These are phyloP conservation scores for Penicillium soppii DNA, from an alignment of 495 filamentous ascomycete genomes.

Conservation along the genomic window DNA sequence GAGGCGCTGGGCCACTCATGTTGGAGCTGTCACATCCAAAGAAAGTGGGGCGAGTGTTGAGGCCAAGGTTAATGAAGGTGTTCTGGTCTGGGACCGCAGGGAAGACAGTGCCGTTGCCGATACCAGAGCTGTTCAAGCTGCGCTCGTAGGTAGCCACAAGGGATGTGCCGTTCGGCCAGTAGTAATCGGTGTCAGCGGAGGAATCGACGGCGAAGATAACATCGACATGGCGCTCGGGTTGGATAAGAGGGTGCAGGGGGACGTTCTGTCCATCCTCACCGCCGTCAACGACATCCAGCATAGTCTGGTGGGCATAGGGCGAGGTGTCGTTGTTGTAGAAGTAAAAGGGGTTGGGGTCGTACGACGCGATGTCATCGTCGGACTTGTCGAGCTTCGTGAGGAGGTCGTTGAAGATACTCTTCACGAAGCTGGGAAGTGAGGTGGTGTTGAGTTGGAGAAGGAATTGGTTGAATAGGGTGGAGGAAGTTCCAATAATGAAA, in stretches of 20 bases:
- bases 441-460: constrained; percentile 58
- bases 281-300: constrained; percentile 81
- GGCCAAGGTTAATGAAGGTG: constrained; percentile 82
- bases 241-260: constrained; percentile 81
- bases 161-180: constrained; percentile 87
- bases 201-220: constrained; percentile 91
- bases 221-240: constrained; percentile 75
- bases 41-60: constrained; percentile 86
- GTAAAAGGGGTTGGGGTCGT: constrained; percentile 82
- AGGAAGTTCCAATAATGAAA: constrained; percentile 89
- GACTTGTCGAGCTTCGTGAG: constrained; percentile 52
- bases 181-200: constrained; percentile 71
- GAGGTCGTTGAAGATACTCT: constrained; percentile 53
- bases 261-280: constrained; percentile 87
- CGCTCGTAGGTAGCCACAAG: constrained; percentile 83
- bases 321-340: constrained; percentile 65
- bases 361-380: constrained; percentile 79
- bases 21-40: constrained; percentile 85
- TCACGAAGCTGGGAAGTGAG: constrained; percentile 52
- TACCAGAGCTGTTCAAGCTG: constrained; percentile 50
- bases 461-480: constrained; percentile 81
- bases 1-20: constrained; percentile 50
- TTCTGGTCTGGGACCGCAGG: constrained; percentile 77
- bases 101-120: constrained; percentile 81
- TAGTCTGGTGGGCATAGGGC: constrained; percentile 47